Evolutionary conservation across 352 stramenopile genomes (phyloP).

Genomic region (Hyaloperonospora arabidopsidis): DNA sequence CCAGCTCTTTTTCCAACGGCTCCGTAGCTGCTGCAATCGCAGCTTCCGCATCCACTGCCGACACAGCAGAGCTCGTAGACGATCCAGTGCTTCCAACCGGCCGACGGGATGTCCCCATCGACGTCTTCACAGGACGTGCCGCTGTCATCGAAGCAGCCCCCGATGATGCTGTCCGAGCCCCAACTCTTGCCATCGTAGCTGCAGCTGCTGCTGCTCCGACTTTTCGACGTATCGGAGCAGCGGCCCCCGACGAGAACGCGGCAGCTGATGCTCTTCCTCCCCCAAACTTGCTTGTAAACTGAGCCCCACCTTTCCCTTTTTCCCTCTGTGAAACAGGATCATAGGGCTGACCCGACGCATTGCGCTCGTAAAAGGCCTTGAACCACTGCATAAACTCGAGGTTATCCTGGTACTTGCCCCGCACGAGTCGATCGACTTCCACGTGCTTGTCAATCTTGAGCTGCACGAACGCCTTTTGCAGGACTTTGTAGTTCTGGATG

Average conservation of each 20-base stretch:
- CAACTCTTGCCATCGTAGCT: constrained; percentile 16
- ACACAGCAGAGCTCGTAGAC: constrained; percentile 14
- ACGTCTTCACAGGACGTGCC: constrained; percentile 10
- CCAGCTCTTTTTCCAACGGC: constrained; percentile 62
- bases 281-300: constrained; percentile 70
- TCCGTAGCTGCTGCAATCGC: constrained; percentile 30
- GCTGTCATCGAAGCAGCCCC: constrained; percentile 27
- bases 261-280: constrained; percentile 14
- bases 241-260: constrained; percentile 5
- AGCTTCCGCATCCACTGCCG: constrained; percentile 22
- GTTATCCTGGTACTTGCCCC: constrained; percentile 99
- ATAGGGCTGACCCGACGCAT: constrained; percentile 85
- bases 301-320: constrained; percentile 90
- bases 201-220: constrained; percentile 23
- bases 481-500: constrained; percentile 99
- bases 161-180: constrained; percentile 33
- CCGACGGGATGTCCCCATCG: constrained; percentile 29
- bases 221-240: constrained; percentile 39
- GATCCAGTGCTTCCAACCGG: constrained; percentile 23
- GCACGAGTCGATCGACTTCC: constrained; percentile 96
- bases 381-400: constrained; percentile 99
- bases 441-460: constrained; percentile 94
- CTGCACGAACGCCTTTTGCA: constrained; percentile 96
- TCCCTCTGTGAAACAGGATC: constrained; percentile 88
- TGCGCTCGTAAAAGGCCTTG: constrained; percentile 90